phyloP scores from a whole-genome alignment of 108 stramenopile species.

The Stephanodiscus triporus region DNA sequence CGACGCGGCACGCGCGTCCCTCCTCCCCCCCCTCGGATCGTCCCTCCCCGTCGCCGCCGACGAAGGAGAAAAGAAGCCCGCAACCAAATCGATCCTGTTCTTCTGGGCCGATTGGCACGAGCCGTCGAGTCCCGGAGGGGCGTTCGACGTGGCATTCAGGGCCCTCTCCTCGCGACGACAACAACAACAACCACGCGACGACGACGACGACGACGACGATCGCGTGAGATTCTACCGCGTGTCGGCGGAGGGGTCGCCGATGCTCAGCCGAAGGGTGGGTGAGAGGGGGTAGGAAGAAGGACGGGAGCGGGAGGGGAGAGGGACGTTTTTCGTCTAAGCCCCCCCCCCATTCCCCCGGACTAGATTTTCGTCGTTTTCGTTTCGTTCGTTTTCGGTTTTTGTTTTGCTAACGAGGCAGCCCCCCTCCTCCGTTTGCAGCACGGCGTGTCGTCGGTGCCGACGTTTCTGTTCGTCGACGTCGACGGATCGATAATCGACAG shows the following conservation, averaged over 20 bases:
- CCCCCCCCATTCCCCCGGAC: no score
- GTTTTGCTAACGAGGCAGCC: no score
- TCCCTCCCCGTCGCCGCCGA: background rate
- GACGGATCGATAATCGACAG: conserved; percentile 61
- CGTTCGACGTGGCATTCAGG: conserved; percentile 59
- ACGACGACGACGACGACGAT: background rate
- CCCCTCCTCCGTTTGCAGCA: conserved; percentile 28
- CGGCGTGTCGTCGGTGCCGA: conserved; percentile 87
- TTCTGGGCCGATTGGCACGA: conserved; percentile 93
- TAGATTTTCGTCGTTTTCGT: no score
- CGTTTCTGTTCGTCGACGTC: conserved; percentile 76
- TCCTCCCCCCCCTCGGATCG: conserved; percentile 19
- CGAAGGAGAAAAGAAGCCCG: background rate
- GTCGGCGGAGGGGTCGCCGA: conserved; percentile 78
- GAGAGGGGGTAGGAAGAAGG: no score
- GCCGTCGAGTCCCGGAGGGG: conserved; percentile 62
- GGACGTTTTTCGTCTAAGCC: no score
- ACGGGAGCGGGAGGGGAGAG: no score
- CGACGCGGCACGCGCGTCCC: conserved; percentile 33
- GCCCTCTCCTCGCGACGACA: conserved; percentile 54
- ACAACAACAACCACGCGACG: no score
- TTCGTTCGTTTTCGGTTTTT: no score
- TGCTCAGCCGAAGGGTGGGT: conserved; percentile 39
- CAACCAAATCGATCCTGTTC: conserved; percentile 66
- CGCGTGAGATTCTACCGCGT: conserved; percentile 56